These are phyloP conservation scores for Talaromyces liani DNA, from an alignment of 495 filamentous ascomycete genomes.

Conservation along the genomic window DNA sequence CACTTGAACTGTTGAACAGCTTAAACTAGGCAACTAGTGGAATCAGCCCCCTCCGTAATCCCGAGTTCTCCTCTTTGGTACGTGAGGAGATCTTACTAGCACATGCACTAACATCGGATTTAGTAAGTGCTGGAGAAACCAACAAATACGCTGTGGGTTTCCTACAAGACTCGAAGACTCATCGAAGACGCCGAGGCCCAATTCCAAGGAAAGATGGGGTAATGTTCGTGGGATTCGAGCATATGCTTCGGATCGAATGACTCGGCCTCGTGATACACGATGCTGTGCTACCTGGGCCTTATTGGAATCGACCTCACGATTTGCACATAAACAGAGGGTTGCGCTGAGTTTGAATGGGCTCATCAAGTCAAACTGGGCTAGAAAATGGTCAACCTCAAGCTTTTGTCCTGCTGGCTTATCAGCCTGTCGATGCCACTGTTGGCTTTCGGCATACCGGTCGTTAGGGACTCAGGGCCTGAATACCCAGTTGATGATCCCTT, in stretches of 20 bases:
- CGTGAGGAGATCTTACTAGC: neutral
- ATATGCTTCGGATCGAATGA: neutral
- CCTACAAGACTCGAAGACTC: neutral
- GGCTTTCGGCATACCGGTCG: neutral
- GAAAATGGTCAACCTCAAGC: neutral
- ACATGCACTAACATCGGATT: neutral
- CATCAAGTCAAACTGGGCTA: neutral
- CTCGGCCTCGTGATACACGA: neutral
- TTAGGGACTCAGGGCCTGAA: neutral
- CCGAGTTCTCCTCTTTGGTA: neutral
- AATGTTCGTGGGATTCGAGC: neutral
- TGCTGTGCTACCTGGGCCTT: neutral
- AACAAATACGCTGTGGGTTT: neutral
- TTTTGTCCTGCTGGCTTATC: neutral
- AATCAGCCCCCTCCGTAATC: neutral
- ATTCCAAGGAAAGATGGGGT: neutral
- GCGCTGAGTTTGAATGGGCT: neutral
- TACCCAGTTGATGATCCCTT: constrained; percentile 29
- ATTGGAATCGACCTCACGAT: neutral
- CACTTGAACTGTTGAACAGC: neutral
- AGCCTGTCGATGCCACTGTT: neutral
- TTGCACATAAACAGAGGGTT: neutral
- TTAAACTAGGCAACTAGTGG: neutral
- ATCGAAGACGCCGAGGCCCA: neutral
- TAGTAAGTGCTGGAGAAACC: neutral